Evolutionary conservation across 768 basidiomycete genomes (phyloP).

Genomic region (Xerocomellus dryophilus): DNA sequence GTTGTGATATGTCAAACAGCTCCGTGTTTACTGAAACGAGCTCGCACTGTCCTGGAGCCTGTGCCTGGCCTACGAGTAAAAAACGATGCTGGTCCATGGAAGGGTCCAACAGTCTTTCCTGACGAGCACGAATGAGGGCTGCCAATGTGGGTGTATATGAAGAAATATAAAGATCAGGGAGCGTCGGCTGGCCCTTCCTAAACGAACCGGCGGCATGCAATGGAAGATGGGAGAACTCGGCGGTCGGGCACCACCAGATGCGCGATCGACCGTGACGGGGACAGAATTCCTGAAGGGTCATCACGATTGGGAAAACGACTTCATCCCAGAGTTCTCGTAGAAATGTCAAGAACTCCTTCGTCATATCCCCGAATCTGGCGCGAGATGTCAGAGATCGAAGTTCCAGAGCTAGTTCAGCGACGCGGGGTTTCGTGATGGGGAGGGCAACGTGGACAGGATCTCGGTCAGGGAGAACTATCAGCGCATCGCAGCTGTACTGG

Average conservation of each 20-base stretch:
- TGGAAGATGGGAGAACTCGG: constrained; percentile 1
- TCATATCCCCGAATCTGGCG: background rate
- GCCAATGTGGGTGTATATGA: constrained; percentile 7
- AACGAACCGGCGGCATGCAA: background rate
- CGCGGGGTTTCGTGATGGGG: background rate
- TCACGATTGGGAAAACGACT: constrained; percentile 13
- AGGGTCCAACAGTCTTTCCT: background rate
- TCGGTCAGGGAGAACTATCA: constrained; percentile 21
- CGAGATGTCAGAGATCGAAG: background rate
- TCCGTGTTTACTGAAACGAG: background rate
- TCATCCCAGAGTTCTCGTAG: constrained; percentile 18
- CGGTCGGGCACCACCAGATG: constrained; percentile 15
- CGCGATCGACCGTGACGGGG: background rate
- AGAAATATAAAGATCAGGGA: background rate
- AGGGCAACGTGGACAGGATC: constrained; percentile 2
- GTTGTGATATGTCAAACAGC: background rate
- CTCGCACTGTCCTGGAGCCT: background rate
- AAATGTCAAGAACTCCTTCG: background rate
- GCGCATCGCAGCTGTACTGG: constrained; percentile 31
- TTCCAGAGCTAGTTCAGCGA: background rate
- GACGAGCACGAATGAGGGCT: background rate
- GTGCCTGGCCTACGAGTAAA: constrained; percentile 1
- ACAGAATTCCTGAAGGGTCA: background rate
- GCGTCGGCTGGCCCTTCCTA: background rate
- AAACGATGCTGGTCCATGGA: background rate